Evolutionary conservation across 2,329 filamentous ascomycete genomes (phyloP).

Genomic region (Colletotrichum limetticola): DNA sequence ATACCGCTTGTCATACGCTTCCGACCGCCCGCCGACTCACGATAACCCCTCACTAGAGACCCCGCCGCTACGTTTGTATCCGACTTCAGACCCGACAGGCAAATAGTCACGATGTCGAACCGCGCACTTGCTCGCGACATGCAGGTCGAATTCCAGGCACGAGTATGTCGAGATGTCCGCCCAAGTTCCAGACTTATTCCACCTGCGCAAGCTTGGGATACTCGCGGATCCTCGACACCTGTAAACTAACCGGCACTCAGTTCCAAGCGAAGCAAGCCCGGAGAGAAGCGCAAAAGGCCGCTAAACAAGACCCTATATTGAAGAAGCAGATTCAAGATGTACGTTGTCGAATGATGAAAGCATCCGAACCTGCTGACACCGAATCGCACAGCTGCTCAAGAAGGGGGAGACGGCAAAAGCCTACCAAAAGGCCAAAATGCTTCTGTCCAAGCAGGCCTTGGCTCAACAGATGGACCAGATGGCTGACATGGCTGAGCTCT

Average conservation of each 20-base stretch:
- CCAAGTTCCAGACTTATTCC: neutral
- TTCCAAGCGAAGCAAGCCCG: conserved; percentile 72
- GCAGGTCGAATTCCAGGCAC: conserved; percentile 72
- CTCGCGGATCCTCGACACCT: neutral
- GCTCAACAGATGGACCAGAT: conserved; percentile 73
- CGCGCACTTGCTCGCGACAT: conserved; percentile 69
- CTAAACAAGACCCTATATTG: conserved; percentile 69
- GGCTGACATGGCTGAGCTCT: conserved; percentile 72
- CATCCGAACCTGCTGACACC: neutral
- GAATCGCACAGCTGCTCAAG: conserved; percentile 59
- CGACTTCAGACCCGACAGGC: neutral
- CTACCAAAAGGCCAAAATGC: conserved; percentile 71
- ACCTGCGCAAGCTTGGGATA: neutral
- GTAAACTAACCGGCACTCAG: conserved; percentile 40
- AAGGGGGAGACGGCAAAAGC: conserved; percentile 73
- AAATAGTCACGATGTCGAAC: conserved; percentile 61
- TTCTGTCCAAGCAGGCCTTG: conserved; percentile 70
- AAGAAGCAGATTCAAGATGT: conserved; percentile 72
- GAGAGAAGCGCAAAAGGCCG: conserved; percentile 69
- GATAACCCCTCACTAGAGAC: neutral
- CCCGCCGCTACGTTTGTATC: neutral
- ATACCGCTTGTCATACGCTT: neutral
- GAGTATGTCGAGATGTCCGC: conserved; percentile 47
- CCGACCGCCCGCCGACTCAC: neutral
- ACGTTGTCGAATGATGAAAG: conserved; percentile 8